These are phyloP conservation scores for Cladophialophora carrionii DNA, from an alignment of 2,329 filamentous ascomycete genomes.

Conservation along the genomic window DNA sequence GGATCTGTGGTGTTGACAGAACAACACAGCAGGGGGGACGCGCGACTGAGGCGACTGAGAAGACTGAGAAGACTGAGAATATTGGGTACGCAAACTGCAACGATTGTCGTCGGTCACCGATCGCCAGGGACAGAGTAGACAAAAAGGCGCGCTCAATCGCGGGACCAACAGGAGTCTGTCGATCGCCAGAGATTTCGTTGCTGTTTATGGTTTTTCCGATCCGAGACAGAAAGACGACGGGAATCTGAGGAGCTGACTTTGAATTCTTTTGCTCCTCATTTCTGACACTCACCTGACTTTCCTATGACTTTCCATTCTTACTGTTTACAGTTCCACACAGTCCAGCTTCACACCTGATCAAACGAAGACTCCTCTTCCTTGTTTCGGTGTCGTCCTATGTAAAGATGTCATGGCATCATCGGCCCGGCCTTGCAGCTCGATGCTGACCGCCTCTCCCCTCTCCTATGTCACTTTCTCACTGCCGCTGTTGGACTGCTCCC, in stretches of 20 bases:
- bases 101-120: not conserved
- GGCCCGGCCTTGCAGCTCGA: not conserved
- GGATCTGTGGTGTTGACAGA: not conserved
- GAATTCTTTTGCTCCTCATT: not conserved
- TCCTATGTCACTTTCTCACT: constrained; percentile 18
- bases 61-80: not conserved
- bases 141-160: no score
- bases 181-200: constrained; percentile 1
- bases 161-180: not conserved
- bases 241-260: not conserved
- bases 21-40: not conserved
- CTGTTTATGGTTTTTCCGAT: constrained; percentile 11
- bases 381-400: constrained; percentile 4
- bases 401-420: constrained; percentile 14
- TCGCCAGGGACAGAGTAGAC: constrained; percentile 8
- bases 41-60: not conserved
- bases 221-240: not conserved
- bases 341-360: not conserved
- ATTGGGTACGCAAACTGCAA: no score
- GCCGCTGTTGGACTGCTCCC: constrained; percentile 5
- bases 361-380: not conserved
- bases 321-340: not conserved
- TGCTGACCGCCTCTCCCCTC: constrained; percentile 28
- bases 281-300: no score
- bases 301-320: not conserved